Evolutionary conservation across 192 early-diverging fungal genomes (phyloP).

Genomic region (Podila horticola): DNA sequence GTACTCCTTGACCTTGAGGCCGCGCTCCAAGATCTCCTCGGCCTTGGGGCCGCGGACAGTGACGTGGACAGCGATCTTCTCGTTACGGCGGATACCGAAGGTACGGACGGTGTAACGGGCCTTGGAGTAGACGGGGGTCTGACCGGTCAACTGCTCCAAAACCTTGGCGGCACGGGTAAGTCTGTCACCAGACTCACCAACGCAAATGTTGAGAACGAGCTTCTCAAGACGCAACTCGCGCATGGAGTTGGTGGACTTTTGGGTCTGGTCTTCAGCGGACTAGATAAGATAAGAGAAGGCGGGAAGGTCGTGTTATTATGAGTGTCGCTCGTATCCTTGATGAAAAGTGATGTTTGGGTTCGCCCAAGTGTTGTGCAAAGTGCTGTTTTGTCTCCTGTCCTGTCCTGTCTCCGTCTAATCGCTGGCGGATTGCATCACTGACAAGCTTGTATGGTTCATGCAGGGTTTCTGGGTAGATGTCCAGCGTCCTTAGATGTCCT

Average conservation of each 20-base stretch:
- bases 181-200: conserved; percentile 99
- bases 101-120: conserved; percentile 99
- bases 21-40: conserved; percentile 98
- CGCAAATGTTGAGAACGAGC: conserved; percentile 99
- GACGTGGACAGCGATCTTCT: conserved; percentile 99
- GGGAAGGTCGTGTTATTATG: neutral
- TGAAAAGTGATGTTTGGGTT: too few species aligned
- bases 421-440: too few species aligned
- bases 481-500: too few species aligned
- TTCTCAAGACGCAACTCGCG: conserved; percentile 98
- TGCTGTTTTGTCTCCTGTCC: too few species aligned
- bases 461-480: too few species aligned
- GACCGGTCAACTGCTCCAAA: conserved; percentile 99
- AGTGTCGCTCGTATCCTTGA: neutral
- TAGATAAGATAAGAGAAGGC: conserved; percentile 8
- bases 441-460: too few species aligned
- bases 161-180: conserved; percentile 99
- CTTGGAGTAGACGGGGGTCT: conserved; percentile 99
- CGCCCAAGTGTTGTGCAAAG: too few species aligned
- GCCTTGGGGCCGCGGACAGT: conserved; percentile 92
- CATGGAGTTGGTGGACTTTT: conserved; percentile 89
- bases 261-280: conserved; percentile 76
- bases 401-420: too few species aligned
- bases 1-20: conserved; percentile 99
- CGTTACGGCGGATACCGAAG: conserved; percentile 99